Evolutionary conservation across 2,329 filamentous ascomycete species (phyloP).

Genomic region (Cercospora sp.): DNA sequence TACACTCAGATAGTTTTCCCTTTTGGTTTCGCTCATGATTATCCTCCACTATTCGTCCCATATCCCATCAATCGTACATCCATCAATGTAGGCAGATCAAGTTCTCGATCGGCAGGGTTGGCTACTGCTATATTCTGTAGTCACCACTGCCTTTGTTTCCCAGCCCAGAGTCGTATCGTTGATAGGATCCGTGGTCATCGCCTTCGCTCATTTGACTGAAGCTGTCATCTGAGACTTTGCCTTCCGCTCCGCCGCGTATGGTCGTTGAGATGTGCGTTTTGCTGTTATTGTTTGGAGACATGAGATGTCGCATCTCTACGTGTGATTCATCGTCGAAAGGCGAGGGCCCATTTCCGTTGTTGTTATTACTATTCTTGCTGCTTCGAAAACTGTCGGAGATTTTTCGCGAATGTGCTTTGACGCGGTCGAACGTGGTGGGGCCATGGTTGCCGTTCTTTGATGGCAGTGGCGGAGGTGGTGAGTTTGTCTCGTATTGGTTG

Average conservation of each 20-base stretch:
- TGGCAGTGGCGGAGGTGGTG: neutral
- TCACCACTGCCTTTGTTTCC: conserved; percentile 3
- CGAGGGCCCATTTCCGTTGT: neutral
- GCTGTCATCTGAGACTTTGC: conserved; percentile 6
- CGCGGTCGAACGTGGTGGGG: neutral
- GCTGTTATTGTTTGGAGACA: neutral
- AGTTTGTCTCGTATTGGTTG: neutral
- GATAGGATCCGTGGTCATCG: neutral
- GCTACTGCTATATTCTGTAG: conserved; percentile 1
- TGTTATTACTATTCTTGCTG: neutral
- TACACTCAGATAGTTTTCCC: neutral
- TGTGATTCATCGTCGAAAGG: conserved; percentile 3
- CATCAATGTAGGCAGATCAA: neutral
- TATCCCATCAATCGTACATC: neutral
- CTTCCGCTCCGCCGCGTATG: conserved; percentile 2
- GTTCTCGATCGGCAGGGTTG: neutral
- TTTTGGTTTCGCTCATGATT: neutral
- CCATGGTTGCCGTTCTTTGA: neutral
- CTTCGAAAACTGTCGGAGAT: conserved; percentile 17
- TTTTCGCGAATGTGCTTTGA: conserved; percentile 17
- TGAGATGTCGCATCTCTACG: conserved; percentile 14
- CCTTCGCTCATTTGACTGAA: conserved; percentile 9
- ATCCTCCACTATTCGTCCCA: neutral
- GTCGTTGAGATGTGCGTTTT: neutral
- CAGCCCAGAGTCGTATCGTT: conserved; percentile 10